A percentile compares a stretch with the other conserved stretches of the same genome.
phyloP scores from a whole-genome alignment of 176 grass and related monocot species.

The Ampelocalamus luodianensis region DNA sequence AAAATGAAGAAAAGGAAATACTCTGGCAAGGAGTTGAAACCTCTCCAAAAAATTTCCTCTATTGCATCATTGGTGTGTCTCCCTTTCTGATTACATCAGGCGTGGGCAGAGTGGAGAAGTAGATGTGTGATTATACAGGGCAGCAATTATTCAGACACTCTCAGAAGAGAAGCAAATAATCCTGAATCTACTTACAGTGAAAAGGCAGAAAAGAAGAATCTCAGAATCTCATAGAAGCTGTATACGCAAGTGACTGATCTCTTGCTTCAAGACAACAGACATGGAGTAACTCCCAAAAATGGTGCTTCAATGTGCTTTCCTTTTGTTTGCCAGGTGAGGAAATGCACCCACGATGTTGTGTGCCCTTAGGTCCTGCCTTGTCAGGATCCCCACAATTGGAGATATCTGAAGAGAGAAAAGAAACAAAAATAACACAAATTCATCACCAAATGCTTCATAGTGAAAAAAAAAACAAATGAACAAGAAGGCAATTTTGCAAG shows the following conservation, averaged over 20 bases:
- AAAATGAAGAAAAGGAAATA: neutral
- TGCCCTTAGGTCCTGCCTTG: constrained; percentile 81
- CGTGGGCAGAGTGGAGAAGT: neutral
- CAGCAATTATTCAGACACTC: constrained; percentile 46
- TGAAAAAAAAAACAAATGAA: neutral
- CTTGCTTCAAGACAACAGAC: constrained; percentile 9
- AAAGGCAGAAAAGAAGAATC: neutral
- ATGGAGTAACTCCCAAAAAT: constrained; percentile 37
- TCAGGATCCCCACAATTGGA: constrained; percentile 84
- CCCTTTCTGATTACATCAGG: neutral
- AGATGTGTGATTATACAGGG: constrained; percentile 28
- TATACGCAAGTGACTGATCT: constrained; percentile 10
- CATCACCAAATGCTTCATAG: neutral
- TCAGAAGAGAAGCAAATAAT: constrained; percentile 13
- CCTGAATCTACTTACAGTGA: constrained; percentile 40
- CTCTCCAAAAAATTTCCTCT: neutral
- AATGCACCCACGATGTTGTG: constrained; percentile 81
- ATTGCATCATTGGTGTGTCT: neutral
- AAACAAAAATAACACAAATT: neutral
- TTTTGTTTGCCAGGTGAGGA: constrained; percentile 61
- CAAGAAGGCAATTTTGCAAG: neutral
- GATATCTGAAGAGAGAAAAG: constrained; percentile 55
- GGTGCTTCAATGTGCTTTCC: constrained; percentile 44
- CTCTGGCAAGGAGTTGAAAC: neutral
- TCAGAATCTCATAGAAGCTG: constrained; percentile 9